Percentiles rank a stretch among this genome's conserved stretches.
Conservation (phyloP, 2,329 filamentous ascomycete genomes). For the Achaetomium macrosporum region DNA sequence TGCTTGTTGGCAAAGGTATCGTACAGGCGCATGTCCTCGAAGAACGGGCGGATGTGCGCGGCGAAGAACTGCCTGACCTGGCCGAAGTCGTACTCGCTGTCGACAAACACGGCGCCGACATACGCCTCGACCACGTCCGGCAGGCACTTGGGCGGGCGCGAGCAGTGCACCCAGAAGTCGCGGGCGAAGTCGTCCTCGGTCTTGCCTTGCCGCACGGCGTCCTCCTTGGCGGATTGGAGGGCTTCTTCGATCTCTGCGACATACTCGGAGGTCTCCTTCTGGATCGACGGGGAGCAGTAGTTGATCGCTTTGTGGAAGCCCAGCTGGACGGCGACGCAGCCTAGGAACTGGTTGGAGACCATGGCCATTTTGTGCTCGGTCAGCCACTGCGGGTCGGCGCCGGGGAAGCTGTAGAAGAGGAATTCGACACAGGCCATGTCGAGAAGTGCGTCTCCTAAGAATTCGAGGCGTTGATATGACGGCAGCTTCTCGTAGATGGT, state of each 20-base stretch:
- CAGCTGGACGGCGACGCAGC: conserved; percentile 70
- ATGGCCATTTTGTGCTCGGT: conserved; percentile 99
- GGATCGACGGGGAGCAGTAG: conserved; percentile 41
- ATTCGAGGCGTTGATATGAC: conserved; percentile 86
- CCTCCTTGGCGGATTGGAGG: conserved; percentile 31
- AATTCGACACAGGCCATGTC: conserved; percentile 82
- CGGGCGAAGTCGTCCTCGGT: conserved; percentile 37
- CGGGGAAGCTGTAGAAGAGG: conserved; percentile 69
- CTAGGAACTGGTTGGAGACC: conserved; percentile 93
- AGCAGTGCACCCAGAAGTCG: conserved; percentile 64
- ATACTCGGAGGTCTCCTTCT: conserved; percentile 46
- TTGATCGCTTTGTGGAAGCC: conserved; percentile 71
- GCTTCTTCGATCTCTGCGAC: conserved; percentile 50
- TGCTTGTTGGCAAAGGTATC: conserved; percentile 83
- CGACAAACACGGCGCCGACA: conserved; percentile 85
- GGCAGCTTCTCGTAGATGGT: conserved; percentile 71
- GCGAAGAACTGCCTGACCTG: conserved; percentile 73
- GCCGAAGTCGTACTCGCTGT: conserved; percentile 71
- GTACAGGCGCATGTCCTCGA: conserved; percentile 80
- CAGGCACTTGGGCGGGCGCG: conserved; percentile 65
- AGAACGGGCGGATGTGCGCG: conserved; percentile 68
- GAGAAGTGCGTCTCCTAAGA: conserved; percentile 81
- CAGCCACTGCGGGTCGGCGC: conserved; percentile 88
- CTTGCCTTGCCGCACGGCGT: conserved; percentile 29
- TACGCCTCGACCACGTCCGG: conserved; percentile 87